phyloP scores from a whole-genome alignment of 2,329 filamentous ascomycete species.

The Aquanectria penicillioides region DNA sequence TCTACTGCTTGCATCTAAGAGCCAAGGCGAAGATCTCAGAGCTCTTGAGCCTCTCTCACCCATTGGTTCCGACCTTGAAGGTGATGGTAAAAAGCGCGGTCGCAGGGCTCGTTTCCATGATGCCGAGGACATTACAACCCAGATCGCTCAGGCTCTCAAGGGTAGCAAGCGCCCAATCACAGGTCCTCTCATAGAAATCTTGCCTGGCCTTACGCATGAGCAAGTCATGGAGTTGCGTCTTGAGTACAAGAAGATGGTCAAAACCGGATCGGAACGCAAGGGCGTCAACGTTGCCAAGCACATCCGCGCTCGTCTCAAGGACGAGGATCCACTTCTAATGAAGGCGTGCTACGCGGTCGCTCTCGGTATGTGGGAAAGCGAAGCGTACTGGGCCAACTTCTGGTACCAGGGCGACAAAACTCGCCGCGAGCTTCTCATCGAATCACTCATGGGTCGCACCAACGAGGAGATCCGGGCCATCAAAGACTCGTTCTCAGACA shows the following conservation, averaged over 20 bases:
- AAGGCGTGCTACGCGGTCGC: constrained; percentile 93
- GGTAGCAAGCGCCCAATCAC: constrained; percentile 73
- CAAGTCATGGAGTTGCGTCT: constrained; percentile 86
- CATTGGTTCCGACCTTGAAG: constrained; percentile 57
- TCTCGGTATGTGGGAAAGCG: constrained; percentile 88
- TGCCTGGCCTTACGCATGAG: constrained; percentile 85
- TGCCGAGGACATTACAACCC: constrained; percentile 79
- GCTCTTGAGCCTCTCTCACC: constrained; percentile 63
- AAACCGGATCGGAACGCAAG: constrained; percentile 76
- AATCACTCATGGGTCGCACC: constrained; percentile 87
- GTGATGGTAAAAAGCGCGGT: constrained; percentile 56
- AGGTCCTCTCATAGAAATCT: constrained; percentile 80
- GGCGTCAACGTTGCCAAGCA: constrained; percentile 89
- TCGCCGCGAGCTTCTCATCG: constrained; percentile 88
- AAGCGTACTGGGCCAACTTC: constrained; percentile 98
- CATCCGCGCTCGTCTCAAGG: constrained; percentile 80
- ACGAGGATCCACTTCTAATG: constrained; percentile 79
- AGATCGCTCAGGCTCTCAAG: constrained; percentile 79
- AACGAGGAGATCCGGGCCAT: constrained; percentile 90
- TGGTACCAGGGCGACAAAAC: constrained; percentile 93
- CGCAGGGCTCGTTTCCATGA: constrained; percentile 85
- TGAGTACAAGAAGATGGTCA: constrained; percentile 92
- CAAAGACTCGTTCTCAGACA: constrained; percentile 89
- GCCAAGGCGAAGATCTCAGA: constrained; percentile 60
- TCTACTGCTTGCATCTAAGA: constrained; percentile 63